Conservation (phyloP, 805 yeast genomes). For the Saturnispora ahearnii region DNA sequence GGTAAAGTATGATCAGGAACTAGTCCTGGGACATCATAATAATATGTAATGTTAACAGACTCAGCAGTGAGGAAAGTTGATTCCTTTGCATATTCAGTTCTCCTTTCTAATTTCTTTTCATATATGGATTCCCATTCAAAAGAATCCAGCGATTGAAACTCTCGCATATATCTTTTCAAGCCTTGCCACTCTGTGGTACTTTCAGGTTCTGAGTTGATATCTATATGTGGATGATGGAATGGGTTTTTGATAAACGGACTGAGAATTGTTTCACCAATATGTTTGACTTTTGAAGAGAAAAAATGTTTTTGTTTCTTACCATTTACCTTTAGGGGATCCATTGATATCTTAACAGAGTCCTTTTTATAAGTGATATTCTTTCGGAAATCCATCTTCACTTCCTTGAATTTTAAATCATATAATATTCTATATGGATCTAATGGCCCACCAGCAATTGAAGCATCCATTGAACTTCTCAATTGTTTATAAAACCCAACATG, state of each 20-base stretch:
- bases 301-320: neutral
- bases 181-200: constrained; percentile 57
- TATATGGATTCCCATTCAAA: constrained; percentile 8
- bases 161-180: constrained; percentile 53
- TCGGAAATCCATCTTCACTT: constrained; percentile 51
- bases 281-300: neutral
- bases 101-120: constrained; percentile 27
- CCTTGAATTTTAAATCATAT: constrained; percentile 36
- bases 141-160: constrained; percentile 7
- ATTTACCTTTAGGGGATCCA: neutral
- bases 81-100: constrained; percentile 75
- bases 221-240: neutral
- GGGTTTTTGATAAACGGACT: neutral
- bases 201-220: neutral
- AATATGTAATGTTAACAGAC: constrained; percentile 44
- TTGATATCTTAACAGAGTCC: neutral
- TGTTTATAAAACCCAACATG: constrained; percentile 50
- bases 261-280: neutral
- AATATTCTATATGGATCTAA: constrained; percentile 50
- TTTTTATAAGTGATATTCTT: constrained; percentile 61
- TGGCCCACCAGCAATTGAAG: constrained; percentile 33
- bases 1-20: constrained; percentile 34
- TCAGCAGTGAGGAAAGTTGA: constrained; percentile 60
- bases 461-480: constrained; percentile 52
- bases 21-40: constrained; percentile 64